phyloP scores from a whole-genome alignment of 2,329 filamentous ascomycete species.

The Podosphaera xanthii region DNA sequence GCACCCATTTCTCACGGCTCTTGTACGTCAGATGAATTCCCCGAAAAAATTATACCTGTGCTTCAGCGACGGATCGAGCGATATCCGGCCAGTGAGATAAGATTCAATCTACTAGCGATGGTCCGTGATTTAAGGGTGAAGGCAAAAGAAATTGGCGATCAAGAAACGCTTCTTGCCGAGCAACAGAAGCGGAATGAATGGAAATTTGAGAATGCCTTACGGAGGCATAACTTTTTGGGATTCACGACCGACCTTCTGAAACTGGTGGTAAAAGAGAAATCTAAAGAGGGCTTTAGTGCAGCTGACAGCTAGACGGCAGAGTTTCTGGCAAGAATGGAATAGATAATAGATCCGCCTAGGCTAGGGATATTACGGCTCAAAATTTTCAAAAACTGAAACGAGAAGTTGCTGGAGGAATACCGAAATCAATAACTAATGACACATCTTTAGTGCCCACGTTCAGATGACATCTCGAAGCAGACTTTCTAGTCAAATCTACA shows the following conservation, averaged over 20 bases:
- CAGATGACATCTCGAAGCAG: too few species aligned
- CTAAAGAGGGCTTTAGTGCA: constrained; percentile 37
- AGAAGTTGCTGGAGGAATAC: too few species aligned
- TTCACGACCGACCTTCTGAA: constrained; percentile 82
- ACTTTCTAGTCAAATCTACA: too few species aligned
- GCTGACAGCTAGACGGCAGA: constrained; percentile 56
- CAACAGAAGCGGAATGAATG: constrained; percentile 66
- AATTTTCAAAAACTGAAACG: too few species aligned
- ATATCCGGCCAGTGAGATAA: constrained; percentile 71
- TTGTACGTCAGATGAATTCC: constrained; percentile 49
- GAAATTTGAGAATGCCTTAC: constrained; percentile 84
- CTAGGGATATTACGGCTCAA: not conserved
- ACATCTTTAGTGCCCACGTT: too few species aligned
- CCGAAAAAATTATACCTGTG: constrained; percentile 64
- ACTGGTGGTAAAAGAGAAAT: constrained; percentile 55
- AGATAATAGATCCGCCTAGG: constrained; percentile 9
- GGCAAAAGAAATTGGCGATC: constrained; percentile 63
- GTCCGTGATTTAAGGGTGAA: constrained; percentile 58
- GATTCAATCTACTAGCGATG: constrained; percentile 90
- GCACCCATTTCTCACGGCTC: constrained; percentile 73
- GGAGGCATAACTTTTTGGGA: constrained; percentile 87
- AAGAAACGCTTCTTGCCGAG: constrained; percentile 55
- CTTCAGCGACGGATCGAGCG: constrained; percentile 62
- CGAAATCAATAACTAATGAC: too few species aligned
- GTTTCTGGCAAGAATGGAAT: constrained; percentile 33